These are phyloP conservation scores for Cercospora canescens DNA, from an alignment of 2,329 filamentous ascomycete species.

Conservation along the genomic window DNA sequence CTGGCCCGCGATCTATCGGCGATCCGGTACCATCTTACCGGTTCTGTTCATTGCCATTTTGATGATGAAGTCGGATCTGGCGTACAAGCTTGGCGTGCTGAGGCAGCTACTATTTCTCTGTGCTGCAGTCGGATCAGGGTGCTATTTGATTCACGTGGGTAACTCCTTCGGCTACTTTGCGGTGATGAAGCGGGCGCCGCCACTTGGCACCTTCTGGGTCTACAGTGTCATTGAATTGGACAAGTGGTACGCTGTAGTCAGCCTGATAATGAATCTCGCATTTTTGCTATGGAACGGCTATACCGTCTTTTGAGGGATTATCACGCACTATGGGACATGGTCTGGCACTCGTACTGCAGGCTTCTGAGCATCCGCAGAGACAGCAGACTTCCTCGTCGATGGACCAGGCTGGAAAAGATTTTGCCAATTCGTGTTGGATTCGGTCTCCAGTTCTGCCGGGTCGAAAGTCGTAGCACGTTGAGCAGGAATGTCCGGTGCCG, in stretches of 20 bases:
- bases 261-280: constrained; percentile 50
- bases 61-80: constrained; percentile 43
- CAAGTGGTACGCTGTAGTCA: constrained; percentile 63
- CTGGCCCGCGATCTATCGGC: constrained; percentile 57
- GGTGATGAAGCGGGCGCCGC: constrained; percentile 89
- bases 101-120: constrained; percentile 62
- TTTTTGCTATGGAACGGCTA: constrained; percentile 60
- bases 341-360: neutral
- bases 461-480: neutral
- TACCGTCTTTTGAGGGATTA: constrained; percentile 26
- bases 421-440: neutral
- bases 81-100: constrained; percentile 45
- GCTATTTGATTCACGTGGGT: constrained; percentile 77
- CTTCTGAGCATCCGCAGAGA: neutral
- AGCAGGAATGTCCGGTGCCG: neutral
- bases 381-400: neutral
- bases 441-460: neutral
- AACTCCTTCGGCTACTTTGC: constrained; percentile 80
- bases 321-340: neutral
- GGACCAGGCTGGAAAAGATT: neutral
- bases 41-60: constrained; percentile 48
- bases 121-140: constrained; percentile 64
- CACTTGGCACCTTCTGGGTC: constrained; percentile 85
- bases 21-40: constrained; percentile 50
- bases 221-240: constrained; percentile 90